These are phyloP conservation scores for Eimeria necatrix DNA, from an alignment of 169 alveolate species.

Conservation along the genomic window DNA sequence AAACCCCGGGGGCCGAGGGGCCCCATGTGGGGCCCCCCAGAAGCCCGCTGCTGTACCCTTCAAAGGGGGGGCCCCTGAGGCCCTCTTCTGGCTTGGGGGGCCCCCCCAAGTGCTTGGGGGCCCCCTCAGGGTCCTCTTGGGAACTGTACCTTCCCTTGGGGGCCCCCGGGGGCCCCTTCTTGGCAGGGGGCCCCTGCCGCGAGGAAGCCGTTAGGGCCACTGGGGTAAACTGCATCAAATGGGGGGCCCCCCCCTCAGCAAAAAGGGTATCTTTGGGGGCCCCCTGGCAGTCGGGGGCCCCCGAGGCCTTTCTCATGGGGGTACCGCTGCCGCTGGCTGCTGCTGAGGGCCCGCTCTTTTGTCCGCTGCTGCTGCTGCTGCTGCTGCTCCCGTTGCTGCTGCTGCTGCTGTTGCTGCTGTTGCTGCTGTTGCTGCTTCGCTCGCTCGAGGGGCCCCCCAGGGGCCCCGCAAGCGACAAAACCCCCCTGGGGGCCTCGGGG, in stretches of 20 bases:
- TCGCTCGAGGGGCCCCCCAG: background rate
- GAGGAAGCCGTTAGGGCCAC: conserved; percentile 6
- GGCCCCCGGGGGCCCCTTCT: background rate
- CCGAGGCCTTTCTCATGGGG: background rate
- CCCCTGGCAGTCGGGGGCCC: background rate
- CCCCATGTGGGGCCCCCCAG: background rate
- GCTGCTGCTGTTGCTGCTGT: background rate
- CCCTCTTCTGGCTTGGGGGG: background rate
- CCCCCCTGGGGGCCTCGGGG: background rate
- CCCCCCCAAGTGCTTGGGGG: background rate
- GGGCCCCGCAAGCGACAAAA: background rate
- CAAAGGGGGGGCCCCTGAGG: background rate
- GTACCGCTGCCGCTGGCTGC: background rate
- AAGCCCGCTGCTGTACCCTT: background rate
- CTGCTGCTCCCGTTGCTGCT: conserved; percentile 13
- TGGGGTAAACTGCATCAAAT: background rate
- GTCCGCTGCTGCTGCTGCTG: background rate
- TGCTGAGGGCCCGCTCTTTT: background rate
- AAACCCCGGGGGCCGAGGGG: background rate
- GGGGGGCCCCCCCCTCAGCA: background rate
- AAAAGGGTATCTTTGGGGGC: conserved; percentile 35
- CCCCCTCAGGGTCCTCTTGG: conserved; percentile 27
- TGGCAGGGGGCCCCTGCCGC: background rate
- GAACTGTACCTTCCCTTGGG: background rate
- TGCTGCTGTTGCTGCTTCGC: background rate